Base-by-base conservation (phyloP, 352 stramenopile species). In the Phytopythium aichiense region DNA sequence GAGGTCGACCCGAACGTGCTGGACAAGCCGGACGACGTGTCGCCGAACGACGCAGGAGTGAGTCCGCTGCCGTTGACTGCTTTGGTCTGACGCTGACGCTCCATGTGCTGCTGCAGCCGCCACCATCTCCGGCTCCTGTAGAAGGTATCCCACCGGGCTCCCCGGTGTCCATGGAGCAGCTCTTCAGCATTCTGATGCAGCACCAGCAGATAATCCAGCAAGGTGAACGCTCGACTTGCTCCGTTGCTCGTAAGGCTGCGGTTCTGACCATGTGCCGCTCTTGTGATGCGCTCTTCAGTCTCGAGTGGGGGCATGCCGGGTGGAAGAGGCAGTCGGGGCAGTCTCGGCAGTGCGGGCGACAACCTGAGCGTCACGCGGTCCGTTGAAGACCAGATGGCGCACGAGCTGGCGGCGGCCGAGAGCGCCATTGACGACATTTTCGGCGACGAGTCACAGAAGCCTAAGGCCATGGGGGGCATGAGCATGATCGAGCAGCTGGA, bases 401-500 rank as follows among this genome's bases (percentile, higher is more conserved):
- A 79, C 45, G 87, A 95, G 54, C 61, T 94, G 25, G 87, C 84
- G 23, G 84, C 82, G 43, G 85, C 83, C 4, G 83, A 93, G 58
- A 90, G 79, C 56, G 85, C 84, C 4, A 79, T 94, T 23, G 83
- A 94, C 31, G 85, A 93, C 59, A 92, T 94, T 30, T 95, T 94
- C 48, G 84, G 87, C 1, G 82, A 92, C 52, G 84, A 92, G 57
- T 81, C 85, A n/a, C 71, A 87, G 59, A 73, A 83, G 35, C 60
- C 74, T 0, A 89, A 88, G 57, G 83, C 76, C 6, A 59, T 69
- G 48, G 81, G 79, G n/a, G 84, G 87, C 15, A 93, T 93, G 77
- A 89, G 73, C 48, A 91, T 95, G 83, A 92, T 95, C 38, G 83
- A 95, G 64, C 81, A 94, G 58, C 71, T 95, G 3, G 87, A 95